Evolutionary conservation across 2,329 filamentous ascomycete genomes (phyloP).

Genomic region (Ophioceras dolichostomum): DNA sequence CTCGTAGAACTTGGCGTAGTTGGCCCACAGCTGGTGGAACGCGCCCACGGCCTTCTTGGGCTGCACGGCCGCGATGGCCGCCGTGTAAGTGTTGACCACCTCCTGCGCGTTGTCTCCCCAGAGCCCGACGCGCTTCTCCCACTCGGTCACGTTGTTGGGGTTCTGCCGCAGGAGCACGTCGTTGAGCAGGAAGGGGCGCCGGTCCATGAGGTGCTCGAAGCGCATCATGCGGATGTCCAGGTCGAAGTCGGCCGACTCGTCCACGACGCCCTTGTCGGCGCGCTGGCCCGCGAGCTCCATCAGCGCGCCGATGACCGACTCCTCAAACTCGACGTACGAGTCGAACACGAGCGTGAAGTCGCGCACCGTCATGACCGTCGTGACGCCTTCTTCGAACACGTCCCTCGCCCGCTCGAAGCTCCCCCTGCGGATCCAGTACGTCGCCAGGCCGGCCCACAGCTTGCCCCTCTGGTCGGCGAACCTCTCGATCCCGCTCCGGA

Average conservation of each 20-base stretch:
- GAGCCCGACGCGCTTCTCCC: slow-evolving; percentile 90
- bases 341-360: slow-evolving; percentile 97
- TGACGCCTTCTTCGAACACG: slow-evolving; percentile 90
- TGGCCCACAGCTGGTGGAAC: slow-evolving; percentile 91
- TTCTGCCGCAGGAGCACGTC: slow-evolving; percentile 93
- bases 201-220: slow-evolving; percentile 96
- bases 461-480: slow-evolving; percentile 93
- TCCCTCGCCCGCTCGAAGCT: slow-evolving; percentile 89
- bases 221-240: slow-evolving; percentile 95
- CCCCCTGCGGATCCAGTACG: slow-evolving; percentile 90
- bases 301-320: slow-evolving; percentile 81
- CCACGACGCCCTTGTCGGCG: slow-evolving; percentile 63
- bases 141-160: slow-evolving; percentile 89
- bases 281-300: slow-evolving; percentile 79
- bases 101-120: slow-evolving; percentile 92
- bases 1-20: slow-evolving; percentile 97
- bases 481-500: slow-evolving; percentile 78
- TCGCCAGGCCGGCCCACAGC: slow-evolving; percentile 86
- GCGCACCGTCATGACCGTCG: slow-evolving; percentile 95
- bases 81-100: slow-evolving; percentile 86
- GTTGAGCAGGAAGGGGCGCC: slow-evolving; percentile 88
- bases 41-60: slow-evolving; percentile 90
- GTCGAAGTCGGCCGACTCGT: slow-evolving; percentile 83
- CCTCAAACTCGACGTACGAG: slow-evolving; percentile 92
- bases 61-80: slow-evolving; percentile 84